Evolutionary conservation across 257 asterid species (phyloP), one percentile per base, ranked within the genome.

Genomic region (Jacaranda copaia): DNA sequence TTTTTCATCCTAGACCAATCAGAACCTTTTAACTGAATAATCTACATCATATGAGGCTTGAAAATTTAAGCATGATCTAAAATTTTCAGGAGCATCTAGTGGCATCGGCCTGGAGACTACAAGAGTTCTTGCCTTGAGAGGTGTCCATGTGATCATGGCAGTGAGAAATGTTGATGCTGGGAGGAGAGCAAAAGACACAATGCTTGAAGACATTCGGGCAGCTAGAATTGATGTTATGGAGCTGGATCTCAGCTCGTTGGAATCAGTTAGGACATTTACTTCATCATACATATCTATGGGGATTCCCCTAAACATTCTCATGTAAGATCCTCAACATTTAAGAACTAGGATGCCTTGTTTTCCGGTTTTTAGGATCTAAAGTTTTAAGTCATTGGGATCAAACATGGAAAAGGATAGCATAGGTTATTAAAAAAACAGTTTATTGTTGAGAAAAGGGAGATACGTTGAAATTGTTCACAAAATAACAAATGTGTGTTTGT

Each of bases 171-270:
- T 82, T 63, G 83, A 79, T 2, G 62, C 58, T 61, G 84, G 90
- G 6, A 57, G 36, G 66, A 74, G 80, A 62, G 86, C 82, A 15
- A 85, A 81, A 80, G 86, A 85, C 57, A 38, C 63, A 58, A 85
- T 88, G 48, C 25, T 79, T 58, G 78, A 87, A 75, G 87, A 86
- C 36, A 77, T 65, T 14, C 90, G 86, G 6, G 70, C 69, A 18
- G 93, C 93, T 71, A 88, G 85, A 76, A 75, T 90, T 73, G 93
- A 90, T 78, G 79, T 88, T 43, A 86, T 82, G 90, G 90, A 85
- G 68, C 59, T 90, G 49, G 93, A 90, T 76, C 85, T 86, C 11
- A 66, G 90, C 65, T 86, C 90, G 14, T 49, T 86, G 72, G 88
- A 74, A 38, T 88, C 90, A 0, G 87, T 90, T 67, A 82, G 88